Conservation (phyloP, 2,329 filamentous ascomycete species). For the Cercospora zeina region DNA sequence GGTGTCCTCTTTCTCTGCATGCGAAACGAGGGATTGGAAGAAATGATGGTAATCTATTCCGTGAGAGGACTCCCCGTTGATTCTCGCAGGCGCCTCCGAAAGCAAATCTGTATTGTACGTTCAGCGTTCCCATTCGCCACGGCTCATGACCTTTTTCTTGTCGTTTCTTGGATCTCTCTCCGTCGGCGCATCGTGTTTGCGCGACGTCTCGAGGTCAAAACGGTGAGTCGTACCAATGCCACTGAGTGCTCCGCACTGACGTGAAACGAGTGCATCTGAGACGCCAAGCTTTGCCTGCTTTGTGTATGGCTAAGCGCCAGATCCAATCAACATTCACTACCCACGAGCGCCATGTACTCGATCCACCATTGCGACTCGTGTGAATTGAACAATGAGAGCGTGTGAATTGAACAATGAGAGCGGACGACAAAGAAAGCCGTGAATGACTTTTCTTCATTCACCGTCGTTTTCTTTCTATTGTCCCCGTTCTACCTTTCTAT, state of each 20-base stretch:
- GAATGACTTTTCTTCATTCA: not conserved
- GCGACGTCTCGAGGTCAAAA: not conserved
- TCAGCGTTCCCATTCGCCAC: not conserved
- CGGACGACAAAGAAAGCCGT: conserved; percentile 1
- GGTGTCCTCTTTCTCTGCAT: not conserved
- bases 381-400: not conserved
- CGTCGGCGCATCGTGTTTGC: not conserved
- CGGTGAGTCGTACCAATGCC: not conserved
- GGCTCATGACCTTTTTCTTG: not conserved
- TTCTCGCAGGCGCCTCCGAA: not conserved
- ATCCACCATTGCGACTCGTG: not conserved
- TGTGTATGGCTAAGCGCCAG: conserved; percentile 10
- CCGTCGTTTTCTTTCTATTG: not conserved
- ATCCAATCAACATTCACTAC: conserved; percentile 16
- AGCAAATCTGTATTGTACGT: conserved; percentile 5
- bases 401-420: not conserved
- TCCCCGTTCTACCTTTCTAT: not conserved
- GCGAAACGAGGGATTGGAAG: conserved; percentile 10
- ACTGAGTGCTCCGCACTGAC: conserved; percentile 1
- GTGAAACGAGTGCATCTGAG: conserved; percentile 7
- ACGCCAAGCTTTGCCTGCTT: conserved; percentile 2
- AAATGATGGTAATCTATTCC: conserved; percentile 11
- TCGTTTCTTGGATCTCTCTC: not conserved
- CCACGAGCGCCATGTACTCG: conserved; percentile 2
- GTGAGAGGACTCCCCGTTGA: not conserved